Evolutionary conservation across 331 rosid species (phyloP), one percentile per base, ranked within the genome.

Genomic region (Acacia pycnantha): DNA sequence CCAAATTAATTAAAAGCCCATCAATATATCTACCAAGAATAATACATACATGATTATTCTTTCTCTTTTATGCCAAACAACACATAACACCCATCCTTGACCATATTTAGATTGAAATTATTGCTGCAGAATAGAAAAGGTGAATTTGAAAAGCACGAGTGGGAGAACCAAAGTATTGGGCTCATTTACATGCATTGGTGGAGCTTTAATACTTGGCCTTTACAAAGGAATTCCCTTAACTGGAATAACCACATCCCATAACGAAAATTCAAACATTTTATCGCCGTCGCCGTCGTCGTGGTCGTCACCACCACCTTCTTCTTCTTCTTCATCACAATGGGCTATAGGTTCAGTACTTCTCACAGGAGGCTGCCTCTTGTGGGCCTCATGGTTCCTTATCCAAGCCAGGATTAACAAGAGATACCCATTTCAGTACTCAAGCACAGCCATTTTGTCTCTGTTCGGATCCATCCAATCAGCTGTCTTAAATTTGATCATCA

Each of bases 301-400:
- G n/a, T n/a, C n/a, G n/a, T n/a, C n/a, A n/a, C 3, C 61, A 68
- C 43, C 90, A 10, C n/a, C 83, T 24, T 5, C 81, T 0, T n/a
- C 83, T 29, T 67, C 72, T 5, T 37, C 66, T 64, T 43, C 90
- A 3, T 44, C 83, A 54, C 11, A 79, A 76, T 90, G 96, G 98
- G 81, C 82, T 5, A 11, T 85, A 44, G 98, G 98, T 69, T 89
- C 98, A 18, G 54, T 81, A 33, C 82, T 90, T 54, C 62, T 88
- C 80, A 78, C 87, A 65, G 84, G 79, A 74, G 96, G 94, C 50
- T 85, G 92, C 84, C 27, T 93, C 74, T 47, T 88, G 82, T 95
- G 98, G 98, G 87, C 96, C 22, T 93, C 98, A 24, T 95, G 99
- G 99, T 95, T 93, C 70, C 92, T 95, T 29, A 82, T 93, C 84